Evolutionary conservation across 768 basidiomycete species (phyloP).

Genomic region (Pholiota microspora): DNA sequence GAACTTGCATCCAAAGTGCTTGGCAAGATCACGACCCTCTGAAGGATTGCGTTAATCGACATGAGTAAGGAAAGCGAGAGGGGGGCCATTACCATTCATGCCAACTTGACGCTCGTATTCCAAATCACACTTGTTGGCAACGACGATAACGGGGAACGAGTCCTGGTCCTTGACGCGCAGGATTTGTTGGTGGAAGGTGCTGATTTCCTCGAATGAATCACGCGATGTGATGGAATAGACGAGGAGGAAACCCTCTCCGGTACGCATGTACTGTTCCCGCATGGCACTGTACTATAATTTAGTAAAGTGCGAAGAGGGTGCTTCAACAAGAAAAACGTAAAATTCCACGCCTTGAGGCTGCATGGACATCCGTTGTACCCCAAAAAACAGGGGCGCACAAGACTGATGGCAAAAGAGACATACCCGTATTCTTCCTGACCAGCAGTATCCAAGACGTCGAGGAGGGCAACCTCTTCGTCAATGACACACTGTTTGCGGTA

Average conservation of each 20-base stretch:
- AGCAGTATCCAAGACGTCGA: slow-evolving; percentile 96
- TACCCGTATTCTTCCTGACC: slow-evolving; percentile 98
- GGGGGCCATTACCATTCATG: slow-evolving; percentile 70
- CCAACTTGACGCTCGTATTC: slow-evolving; percentile 97
- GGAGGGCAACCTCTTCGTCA: slow-evolving; percentile 96
- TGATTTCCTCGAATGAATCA: slow-evolving; percentile 96
- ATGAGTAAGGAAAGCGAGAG: not conserved
- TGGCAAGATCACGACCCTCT: slow-evolving; percentile 98
- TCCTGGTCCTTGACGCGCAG: slow-evolving; percentile 96
- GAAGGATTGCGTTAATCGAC: slow-evolving; percentile 8
- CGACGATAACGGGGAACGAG: slow-evolving; percentile 91
- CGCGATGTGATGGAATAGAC: slow-evolving; percentile 99
- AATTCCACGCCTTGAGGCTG: slow-evolving; percentile 19
- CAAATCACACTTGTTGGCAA: slow-evolving; percentile 97
- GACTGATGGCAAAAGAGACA: slow-evolving; percentile 28
- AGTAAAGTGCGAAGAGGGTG: not conserved
- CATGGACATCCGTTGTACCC: slow-evolving; percentile 11
- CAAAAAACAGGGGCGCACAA: slow-evolving; percentile 11
- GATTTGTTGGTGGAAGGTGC: slow-evolving; percentile 94
- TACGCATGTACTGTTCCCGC: slow-evolving; percentile 99
- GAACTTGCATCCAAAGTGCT: slow-evolving; percentile 91
- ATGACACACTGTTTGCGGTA: slow-evolving; percentile 97
- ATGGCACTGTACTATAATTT: slow-evolving; percentile 63
- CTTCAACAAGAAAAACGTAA: not conserved
- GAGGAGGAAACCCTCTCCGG: slow-evolving; percentile 96